Evolutionary conservation across 768 basidiomycete genomes (phyloP), one percentile per base, ranked within the genome.

Genomic region (Chlorophyllum brunneum): DNA sequence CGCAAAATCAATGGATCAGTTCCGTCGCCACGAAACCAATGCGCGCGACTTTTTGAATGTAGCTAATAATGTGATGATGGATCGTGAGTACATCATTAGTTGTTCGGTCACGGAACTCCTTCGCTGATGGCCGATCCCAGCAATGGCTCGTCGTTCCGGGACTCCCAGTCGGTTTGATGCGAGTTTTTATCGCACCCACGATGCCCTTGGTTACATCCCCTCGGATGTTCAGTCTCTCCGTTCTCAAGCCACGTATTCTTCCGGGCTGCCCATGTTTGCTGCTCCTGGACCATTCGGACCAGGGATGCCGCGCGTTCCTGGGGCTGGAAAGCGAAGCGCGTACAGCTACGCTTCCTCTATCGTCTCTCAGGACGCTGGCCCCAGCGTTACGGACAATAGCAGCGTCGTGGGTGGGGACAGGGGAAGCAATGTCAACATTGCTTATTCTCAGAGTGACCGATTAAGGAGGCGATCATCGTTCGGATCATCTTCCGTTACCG

Each of bases 91-190:
- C 22, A n/a, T 50, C 38, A 43, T 40, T 53, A 18, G 20, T 39
- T 20, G 22, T 44, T 23, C 18, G 26, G 40, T 30, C 18, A 27
- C 36, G n/a, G n/a, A n/a, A n/a, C 22, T 37, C 31, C 1, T 20
- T 31, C 44, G 43, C 18, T 39, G 27, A 30, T 55, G n/a, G 9
- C 26, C 22, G 4, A 44, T 49, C 11, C 20, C 48, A 71, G 69
- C 69, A 56, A 62, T 68, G 72, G 78, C 74, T 55, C 80, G 83
- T 48, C 82, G 88, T 54, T 91, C 91, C 27, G 94, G 93, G 26
- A 91, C 93, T 4, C 91, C 93, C 3, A 93, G 91, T 62, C 90
- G 94, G 52, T 98, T 98, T 69, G 95, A 98, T 67, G 80, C 94
- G 38, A 85, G 87, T 64, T 98, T 97, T 76, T 98, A 94, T 69